Percentiles rank a stretch among this genome's conserved stretches.
These are phyloP conservation scores for Bocquillonia castaneifolia DNA, from an alignment of 441 rosid species.

Conservation along the genomic window DNA sequence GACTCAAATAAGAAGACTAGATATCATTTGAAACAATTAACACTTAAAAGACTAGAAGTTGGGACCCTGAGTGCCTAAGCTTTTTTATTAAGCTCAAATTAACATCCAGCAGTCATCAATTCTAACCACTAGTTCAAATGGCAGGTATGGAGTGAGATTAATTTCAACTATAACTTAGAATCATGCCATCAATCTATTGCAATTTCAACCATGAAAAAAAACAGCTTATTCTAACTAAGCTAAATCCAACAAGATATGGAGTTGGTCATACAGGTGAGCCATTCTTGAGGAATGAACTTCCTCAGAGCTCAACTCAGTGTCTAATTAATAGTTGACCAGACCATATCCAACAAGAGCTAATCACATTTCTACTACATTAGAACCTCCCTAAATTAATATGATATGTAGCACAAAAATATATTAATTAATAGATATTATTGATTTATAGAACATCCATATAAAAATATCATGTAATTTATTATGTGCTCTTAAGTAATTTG, in stretches of 20 bases:
- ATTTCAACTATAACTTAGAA: background rate
- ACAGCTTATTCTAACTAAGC: background rate
- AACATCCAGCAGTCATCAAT: background rate
- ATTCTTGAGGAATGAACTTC: background rate
- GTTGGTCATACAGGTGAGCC: background rate
- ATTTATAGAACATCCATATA: too few species aligned
- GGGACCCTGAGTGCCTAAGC: background rate
- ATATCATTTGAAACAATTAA: background rate
- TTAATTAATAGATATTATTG: too few species aligned
- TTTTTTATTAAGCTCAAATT: background rate
- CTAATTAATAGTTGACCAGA: background rate
- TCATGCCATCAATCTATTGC: background rate
- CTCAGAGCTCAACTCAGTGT: background rate
- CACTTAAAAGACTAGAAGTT: background rate
- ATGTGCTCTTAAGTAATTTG: too few species aligned
- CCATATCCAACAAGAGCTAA: background rate
- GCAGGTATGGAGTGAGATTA: background rate
- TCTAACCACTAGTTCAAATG: background rate
- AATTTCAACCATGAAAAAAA: background rate
- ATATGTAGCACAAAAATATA: too few species aligned
- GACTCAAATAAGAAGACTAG: background rate
- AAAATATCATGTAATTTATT: too few species aligned
- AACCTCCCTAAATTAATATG: too few species aligned
- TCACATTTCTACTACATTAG: background rate
- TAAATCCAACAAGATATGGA: background rate